These are phyloP conservation scores for Boletus patriciae DNA, from an alignment of 768 basidiomycete genomes.

Conservation along the genomic window DNA sequence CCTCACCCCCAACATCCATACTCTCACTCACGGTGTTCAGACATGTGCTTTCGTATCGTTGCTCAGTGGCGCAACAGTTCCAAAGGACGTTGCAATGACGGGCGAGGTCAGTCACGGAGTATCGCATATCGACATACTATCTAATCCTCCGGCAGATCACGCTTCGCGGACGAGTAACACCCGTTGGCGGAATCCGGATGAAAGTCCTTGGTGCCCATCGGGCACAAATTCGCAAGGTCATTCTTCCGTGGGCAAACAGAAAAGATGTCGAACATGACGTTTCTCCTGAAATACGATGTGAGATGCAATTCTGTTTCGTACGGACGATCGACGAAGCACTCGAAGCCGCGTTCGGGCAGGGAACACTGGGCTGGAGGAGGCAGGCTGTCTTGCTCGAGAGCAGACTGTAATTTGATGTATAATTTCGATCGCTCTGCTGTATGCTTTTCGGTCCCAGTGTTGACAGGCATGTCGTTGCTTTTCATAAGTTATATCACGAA, in stretches of 20 bases:
- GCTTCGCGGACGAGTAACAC: conserved; percentile 74
- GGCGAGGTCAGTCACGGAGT: conserved; percentile 60
- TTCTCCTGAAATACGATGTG: conserved; percentile 64
- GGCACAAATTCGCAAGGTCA: conserved; percentile 77
- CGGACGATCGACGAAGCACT: conserved; percentile 76
- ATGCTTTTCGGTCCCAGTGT: background rate
- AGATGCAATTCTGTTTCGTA: conserved; percentile 84
- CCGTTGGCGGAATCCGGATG: conserved; percentile 91
- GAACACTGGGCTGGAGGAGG: conserved; percentile 63
- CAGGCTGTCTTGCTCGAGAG: conserved; percentile 52
- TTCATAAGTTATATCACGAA: background rate
- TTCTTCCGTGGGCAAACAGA: conserved; percentile 80
- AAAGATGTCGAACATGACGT: conserved; percentile 90
- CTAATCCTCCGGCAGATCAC: conserved; percentile 55
- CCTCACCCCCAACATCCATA: background rate
- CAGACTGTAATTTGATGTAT: conserved; percentile 39
- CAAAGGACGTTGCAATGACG: conserved; percentile 80
- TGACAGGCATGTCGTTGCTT: background rate
- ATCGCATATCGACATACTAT: background rate
- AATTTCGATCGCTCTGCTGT: background rate
- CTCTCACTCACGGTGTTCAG: conserved; percentile 34
- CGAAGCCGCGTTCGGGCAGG: conserved; percentile 79
- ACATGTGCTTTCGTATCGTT: conserved; percentile 86
- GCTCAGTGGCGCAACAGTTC: conserved; percentile 71
- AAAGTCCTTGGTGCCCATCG: conserved; percentile 89